Evolutionary conservation across 1,284 basidiomycete genomes (phyloP).

Genomic region (Grifola frondosa): DNA sequence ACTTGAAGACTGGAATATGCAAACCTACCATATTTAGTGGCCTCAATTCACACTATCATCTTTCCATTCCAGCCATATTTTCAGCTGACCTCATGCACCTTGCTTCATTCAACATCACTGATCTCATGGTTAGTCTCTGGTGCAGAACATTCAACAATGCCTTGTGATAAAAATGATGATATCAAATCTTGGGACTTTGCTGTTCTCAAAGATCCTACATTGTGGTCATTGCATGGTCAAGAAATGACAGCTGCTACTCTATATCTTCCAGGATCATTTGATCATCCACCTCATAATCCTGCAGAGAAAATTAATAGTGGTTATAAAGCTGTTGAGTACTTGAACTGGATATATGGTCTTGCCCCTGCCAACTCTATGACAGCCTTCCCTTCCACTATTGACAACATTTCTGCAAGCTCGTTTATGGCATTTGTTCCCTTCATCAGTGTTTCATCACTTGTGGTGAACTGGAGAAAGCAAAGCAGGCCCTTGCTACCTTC

Average conservation of each 20-base stretch:
- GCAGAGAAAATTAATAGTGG: background rate
- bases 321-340: slow-evolving; percentile 18
- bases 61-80: slow-evolving; percentile 21
- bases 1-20: slow-evolving; percentile 33
- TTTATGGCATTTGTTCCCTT: slow-evolving; percentile 13
- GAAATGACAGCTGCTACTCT: slow-evolving; percentile 30
- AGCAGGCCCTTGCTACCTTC: slow-evolving; percentile 14
- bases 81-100: slow-evolving; percentile 28
- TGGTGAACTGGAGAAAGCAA: slow-evolving; percentile 8
- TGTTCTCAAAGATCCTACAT: slow-evolving; percentile 25
- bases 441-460: slow-evolving; percentile 11
- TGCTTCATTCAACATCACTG: slow-evolving; percentile 25
- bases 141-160: slow-evolving; percentile 22
- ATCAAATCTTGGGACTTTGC: slow-evolving; percentile 35
- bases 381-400: slow-evolving; percentile 17
- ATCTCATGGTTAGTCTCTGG: slow-evolving; percentile 27
- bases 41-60: background rate
- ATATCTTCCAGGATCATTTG: background rate
- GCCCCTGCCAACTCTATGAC: slow-evolving; percentile 19
- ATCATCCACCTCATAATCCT: background rate
- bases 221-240: slow-evolving; percentile 36
- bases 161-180: slow-evolving; percentile 27
- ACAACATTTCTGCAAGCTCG: slow-evolving; percentile 21
- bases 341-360: slow-evolving; percentile 18
- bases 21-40: slow-evolving; percentile 32